A percentile compares a stretch with the other conserved stretches of the same genome.
Conservation (phyloP, 2,329 filamentous ascomycete species). For the Alternaria gansuensis region DNA sequence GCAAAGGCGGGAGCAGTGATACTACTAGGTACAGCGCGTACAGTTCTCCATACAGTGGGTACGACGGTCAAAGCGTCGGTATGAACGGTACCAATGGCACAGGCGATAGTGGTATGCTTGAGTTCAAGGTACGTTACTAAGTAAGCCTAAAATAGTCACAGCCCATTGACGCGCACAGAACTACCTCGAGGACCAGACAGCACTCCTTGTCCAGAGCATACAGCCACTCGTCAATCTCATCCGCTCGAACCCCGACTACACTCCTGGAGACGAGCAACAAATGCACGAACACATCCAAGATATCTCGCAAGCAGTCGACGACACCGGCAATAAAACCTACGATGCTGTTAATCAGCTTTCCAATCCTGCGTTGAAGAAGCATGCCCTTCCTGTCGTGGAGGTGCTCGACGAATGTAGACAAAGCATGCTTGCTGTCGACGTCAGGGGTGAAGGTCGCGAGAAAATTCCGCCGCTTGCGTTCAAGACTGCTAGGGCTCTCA, state of each 20-base stretch:
- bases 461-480: constrained; percentile 84
- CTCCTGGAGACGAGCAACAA: constrained; percentile 51
- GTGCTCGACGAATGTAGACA: constrained; percentile 70
- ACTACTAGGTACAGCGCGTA: constrained; percentile 49
- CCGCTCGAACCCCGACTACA: constrained; percentile 53
- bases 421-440: constrained; percentile 70
- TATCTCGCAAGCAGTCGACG: constrained; percentile 75
- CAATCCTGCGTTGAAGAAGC: constrained; percentile 63
- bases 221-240: constrained; percentile 80
- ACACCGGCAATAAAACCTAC: constrained; percentile 72
- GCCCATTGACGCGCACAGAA: constrained; percentile 58
- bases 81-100: constrained; percentile 37
- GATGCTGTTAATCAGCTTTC: constrained; percentile 59
- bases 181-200: constrained; percentile 84
- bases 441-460: constrained; percentile 67
- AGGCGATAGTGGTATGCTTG: constrained; percentile 58
- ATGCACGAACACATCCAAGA: constrained; percentile 74
- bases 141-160: constrained; percentile 13
- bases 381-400: constrained; percentile 60
- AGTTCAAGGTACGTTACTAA: constrained; percentile 64
- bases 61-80: constrained; percentile 45
- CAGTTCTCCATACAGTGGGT: constrained; percentile 51
- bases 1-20: constrained; percentile 49
- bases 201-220: constrained; percentile 79
- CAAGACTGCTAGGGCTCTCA: constrained; percentile 82